Conservation (phyloP, 2,329 filamentous ascomycete species). For the Fusarium albosuccineum region DNA sequence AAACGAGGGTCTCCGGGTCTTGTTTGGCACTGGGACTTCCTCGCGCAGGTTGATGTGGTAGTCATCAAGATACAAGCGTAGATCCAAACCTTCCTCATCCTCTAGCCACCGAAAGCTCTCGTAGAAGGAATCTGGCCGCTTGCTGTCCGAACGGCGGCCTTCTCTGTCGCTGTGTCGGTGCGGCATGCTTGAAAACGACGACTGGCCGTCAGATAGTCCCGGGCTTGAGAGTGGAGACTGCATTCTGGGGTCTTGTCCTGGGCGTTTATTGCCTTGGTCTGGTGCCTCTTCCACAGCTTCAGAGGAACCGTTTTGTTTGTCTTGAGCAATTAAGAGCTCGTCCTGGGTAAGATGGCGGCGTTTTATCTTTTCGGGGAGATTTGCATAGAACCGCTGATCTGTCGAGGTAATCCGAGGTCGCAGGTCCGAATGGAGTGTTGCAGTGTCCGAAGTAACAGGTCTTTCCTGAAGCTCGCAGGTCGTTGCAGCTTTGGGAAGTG, state of each 20-base stretch:
- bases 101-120: slow-evolving; percentile 82
- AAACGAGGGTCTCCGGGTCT: slow-evolving; percentile 70
- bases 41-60: slow-evolving; percentile 75
- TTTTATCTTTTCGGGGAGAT: slow-evolving; percentile 79
- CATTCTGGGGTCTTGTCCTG: slow-evolving; percentile 40
- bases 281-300: slow-evolving; percentile 53
- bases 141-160: slow-evolving; percentile 31
- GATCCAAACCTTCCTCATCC: slow-evolving; percentile 77
- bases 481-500: slow-evolving; percentile 27
- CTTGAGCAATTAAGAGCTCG: slow-evolving; percentile 72
- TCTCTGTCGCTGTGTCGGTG: slow-evolving; percentile 36
- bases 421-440: slow-evolving; percentile 26
- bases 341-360: slow-evolving; percentile 78
- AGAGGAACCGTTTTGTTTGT: slow-evolving; percentile 39
- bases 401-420: slow-evolving; percentile 59
- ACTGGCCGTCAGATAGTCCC: slow-evolving; percentile 35
- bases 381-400: slow-evolving; percentile 76
- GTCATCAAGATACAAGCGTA: slow-evolving; percentile 75
- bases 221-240: slow-evolving; percentile 42
- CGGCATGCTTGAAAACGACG: slow-evolving; percentile 45
- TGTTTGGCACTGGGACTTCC: slow-evolving; percentile 58
- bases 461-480: slow-evolving; percentile 35
- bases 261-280: slow-evolving; percentile 43
- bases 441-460: slow-evolving; percentile 36
- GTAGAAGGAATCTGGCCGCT: slow-evolving; percentile 67